Evolutionary conservation across 1,284 basidiomycete genomes (phyloP).

Genomic region (Naganishia cerealis): DNA sequence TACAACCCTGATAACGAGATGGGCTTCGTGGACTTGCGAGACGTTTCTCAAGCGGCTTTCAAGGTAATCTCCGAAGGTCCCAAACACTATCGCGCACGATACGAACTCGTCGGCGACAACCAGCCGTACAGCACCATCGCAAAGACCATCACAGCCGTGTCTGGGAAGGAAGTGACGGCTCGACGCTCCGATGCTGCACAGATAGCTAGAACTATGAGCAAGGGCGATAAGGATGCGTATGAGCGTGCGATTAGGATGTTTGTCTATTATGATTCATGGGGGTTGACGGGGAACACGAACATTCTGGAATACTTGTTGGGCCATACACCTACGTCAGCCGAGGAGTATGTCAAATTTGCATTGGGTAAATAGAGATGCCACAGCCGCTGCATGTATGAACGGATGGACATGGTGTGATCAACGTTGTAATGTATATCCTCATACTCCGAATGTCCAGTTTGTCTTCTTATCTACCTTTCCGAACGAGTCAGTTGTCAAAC

Average conservation of each 20-base stretch:
- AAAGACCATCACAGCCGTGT: constrained; percentile 8
- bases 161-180: constrained; percentile 1
- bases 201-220: constrained; percentile 23
- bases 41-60: constrained; percentile 23
- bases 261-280: constrained; percentile 26
- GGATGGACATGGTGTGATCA: not conserved
- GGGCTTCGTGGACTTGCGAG: constrained; percentile 25
- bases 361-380: not conserved
- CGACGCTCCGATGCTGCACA: constrained; percentile 11
- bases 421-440: constrained; percentile 25
- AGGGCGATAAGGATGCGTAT: constrained; percentile 28
- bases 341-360: constrained; percentile 16
- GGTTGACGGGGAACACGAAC: constrained; percentile 27
- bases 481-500: not conserved
- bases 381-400: not conserved
- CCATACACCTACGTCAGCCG: constrained; percentile 8
- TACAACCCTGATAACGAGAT: constrained; percentile 28
- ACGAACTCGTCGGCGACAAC: constrained; percentile 28
- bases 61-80: constrained; percentile 22
- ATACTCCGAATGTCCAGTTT: not conserved
- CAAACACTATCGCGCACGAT: constrained; percentile 22
- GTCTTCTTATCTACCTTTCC: not conserved
- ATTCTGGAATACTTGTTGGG: constrained; percentile 25
- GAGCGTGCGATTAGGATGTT: constrained; percentile 23
- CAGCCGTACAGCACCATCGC: constrained; percentile 20